Evolutionary conservation across 1,139 yeast genomes (phyloP).

Genomic region (Hansenula lynferdii): DNA sequence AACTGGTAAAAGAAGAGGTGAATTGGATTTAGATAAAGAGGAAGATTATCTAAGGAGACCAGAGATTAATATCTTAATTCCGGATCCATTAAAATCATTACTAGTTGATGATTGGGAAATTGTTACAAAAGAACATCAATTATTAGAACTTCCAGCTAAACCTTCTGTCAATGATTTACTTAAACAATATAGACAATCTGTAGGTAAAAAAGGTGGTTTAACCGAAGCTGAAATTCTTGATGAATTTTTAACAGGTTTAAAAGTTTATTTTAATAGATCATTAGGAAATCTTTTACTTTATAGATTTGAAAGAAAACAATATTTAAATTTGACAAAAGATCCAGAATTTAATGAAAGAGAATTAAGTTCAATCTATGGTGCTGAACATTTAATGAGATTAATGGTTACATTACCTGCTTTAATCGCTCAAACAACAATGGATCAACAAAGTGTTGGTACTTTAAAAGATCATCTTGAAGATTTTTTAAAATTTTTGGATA

Average conservation of each 20-base stretch:
- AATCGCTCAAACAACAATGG: conserved; percentile 77
- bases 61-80: conserved; percentile 52
- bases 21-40: conserved; percentile 25
- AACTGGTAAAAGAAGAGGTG: conserved; percentile 17
- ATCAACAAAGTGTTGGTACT: conserved; percentile 60
- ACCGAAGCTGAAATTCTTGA: conserved; percentile 51
- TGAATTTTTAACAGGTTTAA: conserved; percentile 68
- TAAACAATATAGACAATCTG: conserved; percentile 34
- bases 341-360: conserved; percentile 31
- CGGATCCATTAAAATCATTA: conserved; percentile 60
- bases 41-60: conserved; percentile 36
- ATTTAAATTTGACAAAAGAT: conserved; percentile 45
- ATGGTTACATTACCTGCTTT: conserved; percentile 78
- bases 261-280: conserved; percentile 71
- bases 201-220: conserved; percentile 21
- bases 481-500: conserved; percentile 43
- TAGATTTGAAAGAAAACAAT: conserved; percentile 82
- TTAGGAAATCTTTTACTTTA: conserved; percentile 72
- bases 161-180: conserved; percentile 50
- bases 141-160: conserved; percentile 57
- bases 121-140: conserved; percentile 72
- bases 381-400: conserved; percentile 70
- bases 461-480: conserved; percentile 50
- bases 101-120: conserved; percentile 93
- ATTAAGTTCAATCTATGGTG: conserved; percentile 59